Base-by-base conservation (phyloP, 2,329 filamentous ascomycete genomes). In the Pseudocercospora musae region DNA sequence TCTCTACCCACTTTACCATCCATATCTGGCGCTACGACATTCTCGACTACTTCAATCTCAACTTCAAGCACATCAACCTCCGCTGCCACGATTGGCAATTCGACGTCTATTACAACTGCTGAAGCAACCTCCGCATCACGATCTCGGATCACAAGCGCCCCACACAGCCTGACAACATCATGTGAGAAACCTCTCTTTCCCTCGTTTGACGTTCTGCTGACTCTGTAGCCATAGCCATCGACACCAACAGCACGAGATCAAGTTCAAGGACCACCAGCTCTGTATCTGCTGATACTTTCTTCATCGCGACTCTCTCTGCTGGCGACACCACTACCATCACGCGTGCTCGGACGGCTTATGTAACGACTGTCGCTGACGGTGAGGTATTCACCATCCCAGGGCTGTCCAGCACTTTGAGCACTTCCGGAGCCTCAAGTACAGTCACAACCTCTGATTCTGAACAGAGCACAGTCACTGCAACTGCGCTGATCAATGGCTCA, bases 321-420 rank as follows among this genome's bases (percentile, higher is more conserved):
- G 71, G 72, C 18, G 54, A 63, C n/a, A 64, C 68, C 2, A 53
- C 65, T 11, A 72, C 68, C 3, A 55, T 74, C 27, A 68, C 70
- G 1, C 63, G 64, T 18, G 66, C 64, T 21, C 58, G 59, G 55
- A 44, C 58, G 7, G 49, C 67, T 11, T 73, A 70, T 53, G 66
- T 65, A 10, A 74, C 72, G 5, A 72, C 71, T 9, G 63, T 73
- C 11, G 42, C 59, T 4, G 65, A 69, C 55, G 71, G 70, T 18
- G 57, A 67, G 20, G 42, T 58, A 0, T 62, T 68, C 33, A 73
- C 70, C 4, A 64, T 74, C n/a, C 55, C 68, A 7, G 62, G 56
- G 2, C 49, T 62, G 27, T 60, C 58, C 11, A 58, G 59, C 29
- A 44, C 59, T n/a, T 54, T 56, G 11, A 57, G 57, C 49, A 60